Percentiles rank a stretch among this genome's conserved stretches.
These are phyloP conservation scores for Fusarium pseudocircinatum DNA, from an alignment of 2,329 filamentous ascomycete genomes.

Conservation along the genomic window DNA sequence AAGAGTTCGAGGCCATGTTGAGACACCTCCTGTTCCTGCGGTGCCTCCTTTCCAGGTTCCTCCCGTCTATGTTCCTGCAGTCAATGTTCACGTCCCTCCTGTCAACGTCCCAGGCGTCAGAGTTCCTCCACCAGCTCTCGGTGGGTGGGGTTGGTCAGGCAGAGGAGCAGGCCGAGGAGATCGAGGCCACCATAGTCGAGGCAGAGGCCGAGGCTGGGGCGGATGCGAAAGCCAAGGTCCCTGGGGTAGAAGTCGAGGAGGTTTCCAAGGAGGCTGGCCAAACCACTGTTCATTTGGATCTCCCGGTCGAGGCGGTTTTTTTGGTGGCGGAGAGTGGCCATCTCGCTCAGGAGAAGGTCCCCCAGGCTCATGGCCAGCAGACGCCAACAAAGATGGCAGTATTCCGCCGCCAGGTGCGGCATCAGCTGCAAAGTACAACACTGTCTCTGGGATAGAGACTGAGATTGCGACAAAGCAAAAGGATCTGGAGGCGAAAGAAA, in stretches of 20 bases:
- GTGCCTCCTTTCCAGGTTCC: conserved; percentile 5
- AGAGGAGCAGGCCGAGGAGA: conserved; percentile 20
- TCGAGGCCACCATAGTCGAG: neutral
- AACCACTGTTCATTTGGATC: conserved; percentile 15
- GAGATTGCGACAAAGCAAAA: conserved; percentile 46
- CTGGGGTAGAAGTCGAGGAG: conserved; percentile 12
- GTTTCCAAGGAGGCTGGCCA: conserved; percentile 4
- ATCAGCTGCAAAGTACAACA: conserved; percentile 50
- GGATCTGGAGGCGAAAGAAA: conserved; percentile 39
- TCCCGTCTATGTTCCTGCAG: neutral
- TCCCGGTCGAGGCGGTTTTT: conserved; percentile 2
- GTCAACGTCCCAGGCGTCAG: neutral
- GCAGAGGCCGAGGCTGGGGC: conserved; percentile 9
- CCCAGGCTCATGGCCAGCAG: conserved; percentile 50
- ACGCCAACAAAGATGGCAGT: conserved; percentile 34
- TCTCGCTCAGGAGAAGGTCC: neutral
- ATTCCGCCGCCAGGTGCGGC: conserved; percentile 34
- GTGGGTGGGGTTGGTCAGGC: conserved; percentile 10
- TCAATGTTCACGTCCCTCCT: conserved; percentile 3
- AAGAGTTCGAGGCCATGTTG: conserved; percentile 11
- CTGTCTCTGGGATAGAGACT: conserved; percentile 48
- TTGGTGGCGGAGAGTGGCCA: conserved; percentile 3
- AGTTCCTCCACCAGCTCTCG: conserved; percentile 1
- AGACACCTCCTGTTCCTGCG: conserved; percentile 7
- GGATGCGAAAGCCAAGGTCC: conserved; percentile 18